Base-by-base conservation (phyloP, 768 basidiomycete genomes). In the Rhodotorula toruloides region DNA sequence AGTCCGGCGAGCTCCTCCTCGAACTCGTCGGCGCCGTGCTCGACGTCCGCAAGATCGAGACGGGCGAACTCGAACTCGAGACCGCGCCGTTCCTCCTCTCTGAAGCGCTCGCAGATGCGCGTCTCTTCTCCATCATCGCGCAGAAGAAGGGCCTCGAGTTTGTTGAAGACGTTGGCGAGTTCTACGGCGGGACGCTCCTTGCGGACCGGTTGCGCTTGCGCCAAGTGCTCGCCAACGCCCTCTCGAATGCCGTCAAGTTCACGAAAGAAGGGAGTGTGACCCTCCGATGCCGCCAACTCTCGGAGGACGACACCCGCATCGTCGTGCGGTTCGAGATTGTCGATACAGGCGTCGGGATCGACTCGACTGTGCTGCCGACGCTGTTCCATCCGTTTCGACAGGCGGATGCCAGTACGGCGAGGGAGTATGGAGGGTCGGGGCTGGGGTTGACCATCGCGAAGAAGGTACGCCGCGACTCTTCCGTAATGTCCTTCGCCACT, bases 341-440 rank as follows among this genome's bases (percentile, higher is more conserved):
- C 34, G 73, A 74, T 44, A 65, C 69, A 16, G 73, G 73, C 47
- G 43, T 66, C 42, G 73, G 73, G 27, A 72, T 74, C 50, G 55
- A 42, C 4, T 29, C 42, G 6, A 49, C 58, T 13, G 64, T 67
- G 1, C 32, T 74, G 7, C 67, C 73, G 8, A 61, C 57, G 4
- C 69, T 74, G 9, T 74, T 74, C 56, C 42, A 61, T 29, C 65
- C 73, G 8, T 74, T 70, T 63, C 61, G 67, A 73, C 94, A 97
- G 76, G 94, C 93, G 1, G 91, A 96, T 81, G 93, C 92, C 32
- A 92, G 90, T 7, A 97, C 93, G 4, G 96, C 92, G 10, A 79
- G 61, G 21, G 25, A 94, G 81, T 96, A 93, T 71, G 93, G 93
- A 70, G 93, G 93, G 44, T 94, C 91, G 3, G 93, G 93, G 74